Conservation (phyloP, 2,329 filamentous ascomycete species). For the Stachybotrys chartarum region DNA sequence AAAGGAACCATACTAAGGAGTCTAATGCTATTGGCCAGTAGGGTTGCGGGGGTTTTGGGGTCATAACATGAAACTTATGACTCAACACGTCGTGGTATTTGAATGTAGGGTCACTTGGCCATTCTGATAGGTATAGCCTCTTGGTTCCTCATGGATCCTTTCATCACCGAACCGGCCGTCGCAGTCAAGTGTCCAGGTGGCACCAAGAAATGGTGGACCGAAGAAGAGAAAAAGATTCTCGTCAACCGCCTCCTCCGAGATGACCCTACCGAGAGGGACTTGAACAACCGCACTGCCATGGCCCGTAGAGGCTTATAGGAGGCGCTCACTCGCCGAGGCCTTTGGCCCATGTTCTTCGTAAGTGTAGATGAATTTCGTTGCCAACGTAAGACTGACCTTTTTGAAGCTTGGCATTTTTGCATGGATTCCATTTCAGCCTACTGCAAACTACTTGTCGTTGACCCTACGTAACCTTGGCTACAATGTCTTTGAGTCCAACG, state of each 20-base stretch:
- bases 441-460: conserved; percentile 50
- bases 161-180: conserved; percentile 5
- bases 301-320: conserved; percentile 42
- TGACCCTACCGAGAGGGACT: conserved; percentile 51
- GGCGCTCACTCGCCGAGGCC: conserved; percentile 42
- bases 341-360: conserved; percentile 43
- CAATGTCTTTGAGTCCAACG: conserved; percentile 53
- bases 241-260: conserved; percentile 53
- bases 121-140: conserved; percentile 43
- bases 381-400: conserved; percentile 18
- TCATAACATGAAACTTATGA: no score
- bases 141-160: conserved; percentile 47
- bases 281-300: conserved; percentile 54
- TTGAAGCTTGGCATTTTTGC: conserved; percentile 2
- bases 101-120: conserved; percentile 38
- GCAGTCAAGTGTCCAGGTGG: conserved; percentile 15
- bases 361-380: conserved; percentile 20
- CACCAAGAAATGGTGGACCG: conserved; percentile 51
- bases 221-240: conserved; percentile 52
- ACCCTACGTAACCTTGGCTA: conserved; percentile 51
- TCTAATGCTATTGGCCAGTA: no score
- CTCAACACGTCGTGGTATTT: no score
- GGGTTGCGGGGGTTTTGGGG: no score
- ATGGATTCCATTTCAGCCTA: conserved; percentile 43
- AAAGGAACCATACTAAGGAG: not conserved